phyloP scores from a whole-genome alignment of 176 grass and related monocot genomes.

The Thinopyrum elongatum region DNA sequence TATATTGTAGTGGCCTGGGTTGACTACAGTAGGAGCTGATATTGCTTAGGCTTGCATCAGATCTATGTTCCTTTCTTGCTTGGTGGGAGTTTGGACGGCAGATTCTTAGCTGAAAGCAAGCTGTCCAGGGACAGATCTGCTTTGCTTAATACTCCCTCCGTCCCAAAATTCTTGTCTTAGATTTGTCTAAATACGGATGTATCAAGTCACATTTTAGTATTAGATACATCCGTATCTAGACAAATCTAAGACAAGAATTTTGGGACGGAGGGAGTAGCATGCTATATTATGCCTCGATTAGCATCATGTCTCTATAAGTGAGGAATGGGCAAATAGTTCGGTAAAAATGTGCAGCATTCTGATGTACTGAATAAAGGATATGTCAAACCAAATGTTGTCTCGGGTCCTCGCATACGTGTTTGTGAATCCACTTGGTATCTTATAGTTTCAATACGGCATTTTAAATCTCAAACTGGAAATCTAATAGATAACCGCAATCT shows the following conservation, averaged over 20 bases:
- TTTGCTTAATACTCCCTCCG: background rate
- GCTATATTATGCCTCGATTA: background rate
- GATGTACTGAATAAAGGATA: background rate
- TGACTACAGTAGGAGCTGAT: slow-evolving; percentile 3
- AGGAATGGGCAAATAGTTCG: background rate
- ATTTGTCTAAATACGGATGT: too few species aligned
- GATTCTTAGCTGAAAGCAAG: background rate
- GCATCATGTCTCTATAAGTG: background rate
- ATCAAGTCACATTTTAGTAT: too few species aligned
- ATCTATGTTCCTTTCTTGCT: background rate
- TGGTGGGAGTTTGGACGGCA: background rate
- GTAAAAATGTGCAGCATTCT: background rate
- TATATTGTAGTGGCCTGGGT: background rate
- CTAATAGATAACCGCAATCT: background rate
- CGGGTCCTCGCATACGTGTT: background rate
- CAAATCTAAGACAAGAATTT: too few species aligned
- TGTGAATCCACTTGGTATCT: background rate
- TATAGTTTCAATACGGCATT: background rate
- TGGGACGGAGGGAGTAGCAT: too few species aligned
- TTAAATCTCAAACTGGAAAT: background rate
- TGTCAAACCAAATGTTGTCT: background rate
- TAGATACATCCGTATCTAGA: too few species aligned
- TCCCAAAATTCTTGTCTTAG: too few species aligned
- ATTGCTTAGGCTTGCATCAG: slow-evolving; percentile 10
- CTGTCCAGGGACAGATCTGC: background rate